phyloP scores from a whole-genome alignment of 176 grass and related monocot species.

The Aegilops umbellulata region DNA sequence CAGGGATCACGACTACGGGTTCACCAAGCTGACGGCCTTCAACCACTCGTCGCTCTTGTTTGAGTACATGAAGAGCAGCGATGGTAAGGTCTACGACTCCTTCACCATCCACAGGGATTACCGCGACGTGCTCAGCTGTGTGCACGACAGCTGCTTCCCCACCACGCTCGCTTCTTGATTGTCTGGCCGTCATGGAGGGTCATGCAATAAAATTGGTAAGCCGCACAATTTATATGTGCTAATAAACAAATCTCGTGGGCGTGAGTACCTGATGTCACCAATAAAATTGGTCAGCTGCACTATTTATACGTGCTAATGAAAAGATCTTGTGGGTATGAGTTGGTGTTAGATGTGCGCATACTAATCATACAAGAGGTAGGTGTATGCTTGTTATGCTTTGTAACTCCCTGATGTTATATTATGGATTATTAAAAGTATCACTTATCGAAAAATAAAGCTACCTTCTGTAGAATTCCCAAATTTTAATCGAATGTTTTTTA shows the following conservation, averaged over 20 bases:
- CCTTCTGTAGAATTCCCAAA: neutral
- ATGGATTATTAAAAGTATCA: neutral
- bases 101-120: neutral
- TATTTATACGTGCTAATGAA: neutral
- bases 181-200: neutral
- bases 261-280: too few species aligned
- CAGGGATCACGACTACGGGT: constrained; percentile 55
- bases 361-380: neutral
- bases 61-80: constrained; percentile 83
- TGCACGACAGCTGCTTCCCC: neutral
- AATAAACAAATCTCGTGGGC: too few species aligned
- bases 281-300: neutral
- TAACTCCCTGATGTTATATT: neutral
- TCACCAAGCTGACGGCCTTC: constrained; percentile 86
- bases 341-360: neutral
- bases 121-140: neutral
- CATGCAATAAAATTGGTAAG: neutral
- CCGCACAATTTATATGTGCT: too few species aligned
- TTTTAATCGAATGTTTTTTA: neutral
- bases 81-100: neutral
- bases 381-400: neutral
- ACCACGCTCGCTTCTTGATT: neutral
- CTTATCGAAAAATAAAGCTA: neutral
- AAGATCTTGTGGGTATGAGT: neutral
- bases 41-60: constrained; percentile 90